Evolutionary conservation across 148 eudicot species (phyloP).

Genomic region (Rhododendron ovatum): DNA sequence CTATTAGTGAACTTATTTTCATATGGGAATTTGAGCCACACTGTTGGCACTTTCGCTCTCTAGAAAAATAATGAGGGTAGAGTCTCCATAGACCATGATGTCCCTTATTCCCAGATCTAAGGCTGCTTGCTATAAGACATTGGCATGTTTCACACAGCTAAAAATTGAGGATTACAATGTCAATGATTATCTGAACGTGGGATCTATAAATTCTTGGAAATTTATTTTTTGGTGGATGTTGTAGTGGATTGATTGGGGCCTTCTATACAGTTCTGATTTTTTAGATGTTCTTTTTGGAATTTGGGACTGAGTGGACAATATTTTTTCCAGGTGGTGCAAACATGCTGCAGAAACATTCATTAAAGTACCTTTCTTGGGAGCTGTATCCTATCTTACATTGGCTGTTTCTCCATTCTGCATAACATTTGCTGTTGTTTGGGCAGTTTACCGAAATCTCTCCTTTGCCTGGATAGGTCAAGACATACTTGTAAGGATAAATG

Average conservation of each 20-base stretch:
- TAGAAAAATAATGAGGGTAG: background rate
- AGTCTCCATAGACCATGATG: no score
- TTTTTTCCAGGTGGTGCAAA: constrained; percentile 57
- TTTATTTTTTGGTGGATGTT: background rate
- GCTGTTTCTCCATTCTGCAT: constrained; percentile 84
- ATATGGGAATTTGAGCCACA: background rate
- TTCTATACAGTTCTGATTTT: background rate
- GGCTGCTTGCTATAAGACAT: background rate
- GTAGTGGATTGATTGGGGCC: background rate
- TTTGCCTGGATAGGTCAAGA: constrained; percentile 95
- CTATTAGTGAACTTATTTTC: background rate
- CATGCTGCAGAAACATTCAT: constrained; percentile 45
- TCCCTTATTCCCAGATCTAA: no score
- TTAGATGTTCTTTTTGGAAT: background rate
- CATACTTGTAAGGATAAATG: constrained; percentile 60
- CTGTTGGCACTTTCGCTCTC: background rate
- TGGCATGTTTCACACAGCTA: background rate
- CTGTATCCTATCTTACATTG: constrained; percentile 68
- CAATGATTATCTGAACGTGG: background rate
- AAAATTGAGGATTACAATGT: background rate
- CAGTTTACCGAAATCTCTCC: constrained; percentile 42
- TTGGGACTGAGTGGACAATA: background rate
- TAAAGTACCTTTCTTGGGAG: constrained; percentile 74
- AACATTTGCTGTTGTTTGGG: constrained; percentile 70
- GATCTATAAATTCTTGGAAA: background rate